phyloP scores from a whole-genome alignment of 1,284 basidiomycete genomes.

The Pyrrhoderma noxium region DNA sequence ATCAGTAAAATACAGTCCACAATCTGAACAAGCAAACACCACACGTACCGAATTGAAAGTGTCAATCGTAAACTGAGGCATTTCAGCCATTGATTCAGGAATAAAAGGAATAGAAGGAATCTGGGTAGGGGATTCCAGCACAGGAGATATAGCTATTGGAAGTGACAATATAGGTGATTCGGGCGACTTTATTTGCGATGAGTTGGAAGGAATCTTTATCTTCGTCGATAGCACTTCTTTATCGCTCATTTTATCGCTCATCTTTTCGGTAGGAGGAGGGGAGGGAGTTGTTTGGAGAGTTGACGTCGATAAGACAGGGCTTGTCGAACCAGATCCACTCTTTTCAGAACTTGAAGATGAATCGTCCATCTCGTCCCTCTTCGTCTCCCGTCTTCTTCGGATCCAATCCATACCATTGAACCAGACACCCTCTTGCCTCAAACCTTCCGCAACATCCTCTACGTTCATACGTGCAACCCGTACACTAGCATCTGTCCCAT shows the following conservation, averaged over 20 bases:
- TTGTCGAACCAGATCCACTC: conserved; percentile 51
- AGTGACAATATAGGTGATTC: conserved; percentile 25
- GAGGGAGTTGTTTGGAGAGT: conserved; percentile 70
- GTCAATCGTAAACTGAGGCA: conserved; percentile 56
- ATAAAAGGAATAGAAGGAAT: conserved; percentile 61
- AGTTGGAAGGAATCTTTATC: conserved; percentile 23
- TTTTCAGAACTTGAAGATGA: conserved; percentile 38
- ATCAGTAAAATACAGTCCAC: conserved; percentile 4
- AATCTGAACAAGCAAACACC: conserved; percentile 5
- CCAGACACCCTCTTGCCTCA: conserved; percentile 57
- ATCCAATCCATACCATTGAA: conserved; percentile 61
- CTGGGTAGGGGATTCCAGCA: conserved; percentile 48
- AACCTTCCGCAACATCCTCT: conserved; percentile 49
- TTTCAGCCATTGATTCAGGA: conserved; percentile 48
- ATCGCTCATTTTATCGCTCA: conserved; percentile 24
- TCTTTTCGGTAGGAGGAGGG: conserved; percentile 42
- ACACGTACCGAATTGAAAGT: conserved; percentile 47
- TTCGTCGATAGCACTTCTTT: conserved; percentile 21
- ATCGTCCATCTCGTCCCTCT: conserved; percentile 32
- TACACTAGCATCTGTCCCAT: conserved; percentile 36
- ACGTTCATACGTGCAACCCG: conserved; percentile 45
- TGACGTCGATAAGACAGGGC: conserved; percentile 65
- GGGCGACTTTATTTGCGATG: conserved; percentile 18
- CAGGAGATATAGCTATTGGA: conserved; percentile 48
- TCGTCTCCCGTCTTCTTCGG: conserved; percentile 27